Evolutionary conservation across 2,329 filamentous ascomycete species (phyloP).

Genomic region (Fonsecaea pedrosoi): DNA sequence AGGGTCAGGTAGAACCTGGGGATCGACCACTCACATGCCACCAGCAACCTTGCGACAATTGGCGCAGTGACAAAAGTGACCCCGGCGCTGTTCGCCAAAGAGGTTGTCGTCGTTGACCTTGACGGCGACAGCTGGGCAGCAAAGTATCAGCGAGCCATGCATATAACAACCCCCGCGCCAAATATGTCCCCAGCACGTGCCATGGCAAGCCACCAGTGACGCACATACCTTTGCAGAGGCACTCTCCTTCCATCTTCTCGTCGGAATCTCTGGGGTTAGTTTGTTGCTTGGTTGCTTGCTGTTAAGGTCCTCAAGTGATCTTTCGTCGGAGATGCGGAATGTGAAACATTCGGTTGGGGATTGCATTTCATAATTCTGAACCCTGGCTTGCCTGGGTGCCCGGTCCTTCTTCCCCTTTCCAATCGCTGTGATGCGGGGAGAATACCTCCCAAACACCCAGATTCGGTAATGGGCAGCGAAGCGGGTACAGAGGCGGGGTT

Average conservation of each 20-base stretch:
- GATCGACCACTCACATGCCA: conserved; percentile 39
- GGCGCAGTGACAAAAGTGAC: conserved; percentile 59
- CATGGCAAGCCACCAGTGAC: background rate
- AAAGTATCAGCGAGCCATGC: background rate
- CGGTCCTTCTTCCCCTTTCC: background rate
- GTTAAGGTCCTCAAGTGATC: background rate
- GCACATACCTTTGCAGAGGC: conserved; percentile 35
- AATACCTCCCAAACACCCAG: background rate
- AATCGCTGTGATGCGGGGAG: background rate
- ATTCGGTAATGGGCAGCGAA: background rate
- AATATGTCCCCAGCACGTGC: background rate
- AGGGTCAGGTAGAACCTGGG: background rate
- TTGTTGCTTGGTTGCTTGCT: background rate
- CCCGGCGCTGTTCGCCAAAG: conserved; percentile 51
- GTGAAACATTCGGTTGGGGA: background rate
- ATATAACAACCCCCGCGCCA: background rate
- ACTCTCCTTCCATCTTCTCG: conserved; percentile 35
- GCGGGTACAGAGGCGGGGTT: conserved; percentile 2
- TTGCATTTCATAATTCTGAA: background rate
- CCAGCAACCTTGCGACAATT: conserved; percentile 61
- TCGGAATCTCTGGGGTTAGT: background rate
- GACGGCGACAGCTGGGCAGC: conserved; percentile 49
- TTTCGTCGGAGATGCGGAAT: background rate
- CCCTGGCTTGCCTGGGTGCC: background rate
- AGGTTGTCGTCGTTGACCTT: conserved; percentile 57